Evolutionary conservation across 139 green algal species (phyloP).

Genomic region (Pseudopediastrum boryanum): DNA sequence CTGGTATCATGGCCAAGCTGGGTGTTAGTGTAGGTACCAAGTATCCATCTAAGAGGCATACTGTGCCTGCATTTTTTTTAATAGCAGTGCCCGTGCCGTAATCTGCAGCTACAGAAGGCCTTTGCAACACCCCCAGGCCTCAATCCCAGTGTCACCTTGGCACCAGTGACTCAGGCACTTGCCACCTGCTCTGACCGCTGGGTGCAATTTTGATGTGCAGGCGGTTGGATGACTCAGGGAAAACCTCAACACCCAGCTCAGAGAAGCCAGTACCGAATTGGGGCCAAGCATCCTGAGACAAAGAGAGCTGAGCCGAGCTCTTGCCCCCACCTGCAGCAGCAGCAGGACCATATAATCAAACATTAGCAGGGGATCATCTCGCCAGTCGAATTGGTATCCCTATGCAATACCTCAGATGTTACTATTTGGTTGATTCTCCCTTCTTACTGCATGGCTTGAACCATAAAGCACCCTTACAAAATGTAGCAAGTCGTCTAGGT

Average conservation of each 20-base stretch:
- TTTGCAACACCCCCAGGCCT: background rate
- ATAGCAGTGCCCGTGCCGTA: background rate
- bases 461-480: no score
- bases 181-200: constrained; percentile 8
- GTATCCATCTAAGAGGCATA: background rate
- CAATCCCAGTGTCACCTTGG: background rate
- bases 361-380: no score
- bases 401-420: no score
- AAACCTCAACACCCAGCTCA: constrained; percentile 6
- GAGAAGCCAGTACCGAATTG: constrained; percentile 11
- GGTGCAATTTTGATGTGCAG: constrained; percentile 25
- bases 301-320: no score
- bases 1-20: no score
- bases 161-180: constrained; percentile 22
- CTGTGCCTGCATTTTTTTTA: background rate
- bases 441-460: no score
- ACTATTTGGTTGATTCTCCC: no score
- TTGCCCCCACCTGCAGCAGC: no score
- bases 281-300: no score
- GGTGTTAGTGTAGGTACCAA: background rate
- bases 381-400: no score
- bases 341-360: no score
- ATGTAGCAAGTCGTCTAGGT: no score
- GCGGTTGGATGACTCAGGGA: constrained; percentile 19
- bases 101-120: background rate